Conservation (phyloP, 1,284 basidiomycete genomes). For the Meira nashicola region DNA sequence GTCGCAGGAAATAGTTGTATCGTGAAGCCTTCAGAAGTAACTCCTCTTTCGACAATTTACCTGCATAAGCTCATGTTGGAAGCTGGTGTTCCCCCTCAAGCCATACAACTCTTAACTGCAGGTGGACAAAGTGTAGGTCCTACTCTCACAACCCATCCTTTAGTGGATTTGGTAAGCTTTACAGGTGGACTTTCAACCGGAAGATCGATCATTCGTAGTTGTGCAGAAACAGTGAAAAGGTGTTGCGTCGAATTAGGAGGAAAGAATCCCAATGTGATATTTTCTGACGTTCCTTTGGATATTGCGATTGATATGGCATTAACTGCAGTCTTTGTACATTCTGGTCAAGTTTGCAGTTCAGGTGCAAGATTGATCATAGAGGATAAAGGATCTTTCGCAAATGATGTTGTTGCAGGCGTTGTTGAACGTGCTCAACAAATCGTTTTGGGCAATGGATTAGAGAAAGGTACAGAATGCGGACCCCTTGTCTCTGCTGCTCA, state of each 20-base stretch:
- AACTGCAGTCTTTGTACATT: slow-evolving; percentile 50
- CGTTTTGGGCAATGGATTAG: slow-evolving; percentile 46
- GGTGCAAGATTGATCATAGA: slow-evolving; percentile 51
- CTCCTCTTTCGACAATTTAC: slow-evolving; percentile 49
- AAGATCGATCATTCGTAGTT: slow-evolving; percentile 39
- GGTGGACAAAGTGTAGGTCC: slow-evolving; percentile 45
- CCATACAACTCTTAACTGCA: slow-evolving; percentile 48
- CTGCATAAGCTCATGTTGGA: slow-evolving; percentile 45
- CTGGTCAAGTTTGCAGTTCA: slow-evolving; percentile 51
- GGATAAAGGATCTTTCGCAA: slow-evolving; percentile 43
- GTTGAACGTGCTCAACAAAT: slow-evolving; percentile 47
- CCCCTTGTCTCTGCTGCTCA: slow-evolving; percentile 48
- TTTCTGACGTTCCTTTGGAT: slow-evolving; percentile 49
- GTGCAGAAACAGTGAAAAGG: slow-evolving; percentile 46
- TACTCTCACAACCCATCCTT: slow-evolving; percentile 37
- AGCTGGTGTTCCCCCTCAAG: slow-evolving; percentile 40
- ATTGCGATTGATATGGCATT: slow-evolving; percentile 48
- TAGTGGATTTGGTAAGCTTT: slow-evolving; percentile 51
- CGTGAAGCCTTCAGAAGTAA: slow-evolving; percentile 53
- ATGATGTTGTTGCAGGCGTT: slow-evolving; percentile 45
- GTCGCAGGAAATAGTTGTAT: slow-evolving; percentile 49
- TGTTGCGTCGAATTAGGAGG: slow-evolving; percentile 51
- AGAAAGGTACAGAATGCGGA: slow-evolving; percentile 43
- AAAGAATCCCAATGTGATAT: slow-evolving; percentile 52
- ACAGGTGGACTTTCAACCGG: slow-evolving; percentile 51